Evolutionary conservation across 2,329 filamentous ascomycete genomes (phyloP), one percentile per base, ranked within the genome.

Genomic region (Cercospora sesami): DNA sequence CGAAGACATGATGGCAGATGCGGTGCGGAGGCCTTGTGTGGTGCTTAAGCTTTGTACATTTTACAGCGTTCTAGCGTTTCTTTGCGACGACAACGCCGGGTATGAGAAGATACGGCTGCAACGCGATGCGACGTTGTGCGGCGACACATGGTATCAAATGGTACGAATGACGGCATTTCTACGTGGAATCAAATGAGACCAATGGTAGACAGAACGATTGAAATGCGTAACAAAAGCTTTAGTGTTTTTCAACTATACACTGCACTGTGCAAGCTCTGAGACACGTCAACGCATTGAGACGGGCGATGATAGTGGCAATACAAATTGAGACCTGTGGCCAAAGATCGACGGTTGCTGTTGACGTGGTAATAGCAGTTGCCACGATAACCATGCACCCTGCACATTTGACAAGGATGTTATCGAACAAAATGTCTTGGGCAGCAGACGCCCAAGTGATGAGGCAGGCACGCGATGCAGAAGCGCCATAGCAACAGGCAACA

Each of bases 1-100:
- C 39, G 21, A 68, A 63, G 66, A 63, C 58, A 16, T 68, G 63
- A 63, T 51, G 3, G 60, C 16, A 12, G 14, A 51, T 5, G 45
- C 12, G 10, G 45, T 51, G 45, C 6, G 21, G 45, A 12, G 21
- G 5, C 21, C 5, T 26, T 51, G 21, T 23, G 10, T 14, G 12
- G 21, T 21, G 23, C 14, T 28, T 59, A 26, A 14, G 39, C 21
- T 53, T 48, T 26, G 26, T 58, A 12, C 14, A 31, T 53, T 60
- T 39, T 36, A 12, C 60, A 30, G 65, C 60, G 65, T 63, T 67
- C 26, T 48, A 53, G 53, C 51, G 51, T 42, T 21, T 42, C n/a
- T 58, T 12, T 51, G 14, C 2, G 42, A 23, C 42, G 1, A 48
- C 42, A 5, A 18, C 42, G 45, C 21, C 45, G 18, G 45, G 12